These are phyloP conservation scores for Cladophialophora chaetospira DNA, from an alignment of 2,329 filamentous ascomycete species.

Conservation along the genomic window DNA sequence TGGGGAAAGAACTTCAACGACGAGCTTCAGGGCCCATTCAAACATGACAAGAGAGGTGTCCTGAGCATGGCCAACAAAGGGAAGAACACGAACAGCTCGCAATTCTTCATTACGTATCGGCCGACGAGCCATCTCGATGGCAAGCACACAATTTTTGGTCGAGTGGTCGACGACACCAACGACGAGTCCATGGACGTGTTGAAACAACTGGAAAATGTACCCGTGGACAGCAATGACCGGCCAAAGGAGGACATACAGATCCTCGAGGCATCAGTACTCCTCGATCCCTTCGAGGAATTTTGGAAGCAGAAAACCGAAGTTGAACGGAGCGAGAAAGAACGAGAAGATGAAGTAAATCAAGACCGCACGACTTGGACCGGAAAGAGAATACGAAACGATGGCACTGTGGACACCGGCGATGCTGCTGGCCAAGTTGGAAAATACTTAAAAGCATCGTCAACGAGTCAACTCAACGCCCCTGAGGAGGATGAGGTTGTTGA, in stretches of 20 bases:
- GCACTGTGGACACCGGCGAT: slow-evolving; percentile 52
- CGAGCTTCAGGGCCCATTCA: slow-evolving; percentile 85
- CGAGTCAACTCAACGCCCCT: slow-evolving; percentile 30
- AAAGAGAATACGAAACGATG: slow-evolving; percentile 75
- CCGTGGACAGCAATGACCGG: slow-evolving; percentile 72
- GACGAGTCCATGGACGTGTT: slow-evolving; percentile 59
- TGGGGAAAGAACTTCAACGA: slow-evolving; percentile 96
- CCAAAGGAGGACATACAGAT: slow-evolving; percentile 80
- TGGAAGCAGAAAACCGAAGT: slow-evolving; percentile 69
- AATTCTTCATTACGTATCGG: slow-evolving; percentile 93
- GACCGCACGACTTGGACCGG: slow-evolving; percentile 95
- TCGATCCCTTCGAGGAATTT: slow-evolving; percentile 96
- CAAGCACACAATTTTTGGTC: slow-evolving; percentile 96
- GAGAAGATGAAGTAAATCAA: slow-evolving; percentile 33
- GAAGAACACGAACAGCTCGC: slow-evolving; percentile 93
- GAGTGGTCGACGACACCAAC: slow-evolving; percentile 68
- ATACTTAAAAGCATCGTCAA: slow-evolving; percentile 66
- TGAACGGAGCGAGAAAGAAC: slow-evolving; percentile 56
- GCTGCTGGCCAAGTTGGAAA: slow-evolving; percentile 68
- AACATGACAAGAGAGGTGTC: slow-evolving; percentile 78
- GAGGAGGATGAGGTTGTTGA: slow-evolving; percentile 63
- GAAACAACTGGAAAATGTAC: slow-evolving; percentile 72
- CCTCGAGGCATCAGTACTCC: slow-evolving; percentile 78
- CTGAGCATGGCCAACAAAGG: slow-evolving; percentile 98
- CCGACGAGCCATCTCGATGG: slow-evolving; percentile 81